Conservation (phyloP, 495 filamentous ascomycete species). For the Trichoderma orchidacearum region DNA sequence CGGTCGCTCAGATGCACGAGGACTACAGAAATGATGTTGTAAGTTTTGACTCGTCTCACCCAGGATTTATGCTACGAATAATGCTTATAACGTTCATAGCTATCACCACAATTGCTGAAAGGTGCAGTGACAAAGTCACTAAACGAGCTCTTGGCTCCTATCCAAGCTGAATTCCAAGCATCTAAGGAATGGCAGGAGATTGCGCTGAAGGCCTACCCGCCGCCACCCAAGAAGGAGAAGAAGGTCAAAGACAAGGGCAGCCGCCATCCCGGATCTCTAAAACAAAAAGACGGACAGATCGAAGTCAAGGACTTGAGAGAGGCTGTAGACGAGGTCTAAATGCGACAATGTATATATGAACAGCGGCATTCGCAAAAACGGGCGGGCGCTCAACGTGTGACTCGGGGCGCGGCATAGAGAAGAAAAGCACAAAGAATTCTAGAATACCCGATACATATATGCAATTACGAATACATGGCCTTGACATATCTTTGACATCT, state of each 20-base stretch:
- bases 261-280: slow-evolving; percentile 27
- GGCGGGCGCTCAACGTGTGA: not conserved
- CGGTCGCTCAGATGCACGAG: slow-evolving; percentile 53
- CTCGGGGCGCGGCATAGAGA: not conserved
- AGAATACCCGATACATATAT: not conserved
- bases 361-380: not conserved
- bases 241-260: slow-evolving; percentile 71
- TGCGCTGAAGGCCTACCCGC: slow-evolving; percentile 70
- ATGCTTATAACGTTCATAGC: slow-evolving; percentile 27
- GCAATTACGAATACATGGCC: not conserved
- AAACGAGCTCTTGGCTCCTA: slow-evolving; percentile 58
- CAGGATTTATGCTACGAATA: slow-evolving; percentile 18
- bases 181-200: slow-evolving; percentile 72
- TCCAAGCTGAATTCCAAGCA: slow-evolving; percentile 54
- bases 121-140: slow-evolving; percentile 57
- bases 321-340: not conserved
- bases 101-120: slow-evolving; percentile 78
- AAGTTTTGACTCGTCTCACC: slow-evolving; percentile 13
- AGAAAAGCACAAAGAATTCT: not conserved
- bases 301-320: not conserved
- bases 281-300: not conserved
- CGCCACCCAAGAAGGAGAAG: slow-evolving; percentile 45
- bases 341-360: not conserved
- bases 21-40: slow-evolving; percentile 76
- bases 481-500: too few relatives aligned